Percentiles rank a stretch among this genome's conserved stretches.
Evolutionary conservation across 2,329 filamentous ascomycete genomes (phyloP).

Genomic region (Fusarium nanum): DNA sequence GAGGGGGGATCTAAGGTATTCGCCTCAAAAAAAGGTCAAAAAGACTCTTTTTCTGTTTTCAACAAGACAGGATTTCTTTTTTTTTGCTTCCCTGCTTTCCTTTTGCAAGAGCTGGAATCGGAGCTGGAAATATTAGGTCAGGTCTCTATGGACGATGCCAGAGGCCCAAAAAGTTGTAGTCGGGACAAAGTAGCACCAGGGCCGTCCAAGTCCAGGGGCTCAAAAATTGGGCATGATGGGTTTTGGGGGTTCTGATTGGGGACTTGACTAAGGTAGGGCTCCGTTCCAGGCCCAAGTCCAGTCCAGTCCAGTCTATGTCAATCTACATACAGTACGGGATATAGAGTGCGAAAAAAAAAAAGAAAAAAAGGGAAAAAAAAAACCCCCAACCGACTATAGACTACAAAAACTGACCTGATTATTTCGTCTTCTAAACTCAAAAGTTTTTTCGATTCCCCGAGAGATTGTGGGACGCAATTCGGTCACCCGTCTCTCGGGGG

Average conservation of each 20-base stretch:
- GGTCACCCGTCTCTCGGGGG: constrained; percentile 35
- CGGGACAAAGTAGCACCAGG: constrained; percentile 38
- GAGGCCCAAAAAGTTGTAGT: constrained; percentile 42
- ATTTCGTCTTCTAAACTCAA: neutral
- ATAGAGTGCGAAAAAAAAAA: neutral
- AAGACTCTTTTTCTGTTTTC: constrained; percentile 16
- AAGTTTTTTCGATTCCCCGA: neutral
- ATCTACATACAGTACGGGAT: neutral
- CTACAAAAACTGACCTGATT: neutral
- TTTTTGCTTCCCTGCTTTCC: constrained; percentile 11
- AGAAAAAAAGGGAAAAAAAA: too few relatives aligned
- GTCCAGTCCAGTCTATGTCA: constrained; percentile 1
- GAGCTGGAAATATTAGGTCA: constrained; percentile 38
- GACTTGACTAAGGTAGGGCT: constrained; percentile 38
- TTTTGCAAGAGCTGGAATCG: constrained; percentile 15
- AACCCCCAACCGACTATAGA: too few relatives aligned
- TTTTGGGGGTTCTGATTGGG: constrained; percentile 40
- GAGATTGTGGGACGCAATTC: constrained; percentile 40
- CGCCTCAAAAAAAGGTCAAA: constrained; percentile 22
- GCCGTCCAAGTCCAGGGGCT: constrained; percentile 34
- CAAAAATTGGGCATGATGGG: constrained; percentile 28
- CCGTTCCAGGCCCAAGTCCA: constrained; percentile 23
- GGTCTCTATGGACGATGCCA: constrained; percentile 39
- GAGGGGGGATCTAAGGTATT: constrained; percentile 4
- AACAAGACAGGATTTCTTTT: neutral